Conservation (phyloP, 768 basidiomycete species). For the Aureoboletus auriporus region DNA sequence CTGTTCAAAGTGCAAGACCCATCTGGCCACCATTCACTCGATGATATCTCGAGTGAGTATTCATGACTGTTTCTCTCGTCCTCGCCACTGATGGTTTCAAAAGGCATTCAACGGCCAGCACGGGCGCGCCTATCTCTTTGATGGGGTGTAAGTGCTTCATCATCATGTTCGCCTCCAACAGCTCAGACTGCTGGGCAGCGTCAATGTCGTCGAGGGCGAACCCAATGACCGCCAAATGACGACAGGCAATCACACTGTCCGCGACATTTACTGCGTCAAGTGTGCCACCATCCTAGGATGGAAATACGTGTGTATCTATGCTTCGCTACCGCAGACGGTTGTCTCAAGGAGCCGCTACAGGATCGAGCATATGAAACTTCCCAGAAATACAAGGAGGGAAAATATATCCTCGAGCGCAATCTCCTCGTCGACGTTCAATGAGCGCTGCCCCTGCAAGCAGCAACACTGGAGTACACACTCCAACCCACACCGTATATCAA, state of each 20-base stretch:
- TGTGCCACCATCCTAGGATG: slow-evolving; percentile 86
- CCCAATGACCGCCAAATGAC: slow-evolving; percentile 94
- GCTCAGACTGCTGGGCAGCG: slow-evolving; percentile 43
- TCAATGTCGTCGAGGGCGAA: slow-evolving; percentile 88
- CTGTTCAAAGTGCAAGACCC: slow-evolving; percentile 82
- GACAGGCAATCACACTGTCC: slow-evolving; percentile 92
- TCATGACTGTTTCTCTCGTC: background rate
- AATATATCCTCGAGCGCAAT: slow-evolving; percentile 95
- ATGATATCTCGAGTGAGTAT: slow-evolving; percentile 81
- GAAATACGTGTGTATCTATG: slow-evolving; percentile 76
- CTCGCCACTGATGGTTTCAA: slow-evolving; percentile 13
- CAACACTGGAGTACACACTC: slow-evolving; percentile 3
- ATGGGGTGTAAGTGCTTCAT: slow-evolving; percentile 70
- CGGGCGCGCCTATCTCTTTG: slow-evolving; percentile 92
- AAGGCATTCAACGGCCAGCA: slow-evolving; percentile 98
- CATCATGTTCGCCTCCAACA: slow-evolving; percentile 6
- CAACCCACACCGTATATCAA: slow-evolving; percentile 6
- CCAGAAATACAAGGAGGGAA: slow-evolving; percentile 98
- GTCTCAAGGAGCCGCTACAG: slow-evolving; percentile 38
- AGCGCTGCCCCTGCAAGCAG: slow-evolving; percentile 4
- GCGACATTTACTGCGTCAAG: slow-evolving; percentile 92
- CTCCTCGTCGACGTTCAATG: slow-evolving; percentile 84
- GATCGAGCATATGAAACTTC: slow-evolving; percentile 85
- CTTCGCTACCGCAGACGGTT: background rate
- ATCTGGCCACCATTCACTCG: slow-evolving; percentile 85